These are phyloP conservation scores for Graphilbum sp. DNA, from an alignment of 2,329 filamentous ascomycete species.

Conservation along the genomic window DNA sequence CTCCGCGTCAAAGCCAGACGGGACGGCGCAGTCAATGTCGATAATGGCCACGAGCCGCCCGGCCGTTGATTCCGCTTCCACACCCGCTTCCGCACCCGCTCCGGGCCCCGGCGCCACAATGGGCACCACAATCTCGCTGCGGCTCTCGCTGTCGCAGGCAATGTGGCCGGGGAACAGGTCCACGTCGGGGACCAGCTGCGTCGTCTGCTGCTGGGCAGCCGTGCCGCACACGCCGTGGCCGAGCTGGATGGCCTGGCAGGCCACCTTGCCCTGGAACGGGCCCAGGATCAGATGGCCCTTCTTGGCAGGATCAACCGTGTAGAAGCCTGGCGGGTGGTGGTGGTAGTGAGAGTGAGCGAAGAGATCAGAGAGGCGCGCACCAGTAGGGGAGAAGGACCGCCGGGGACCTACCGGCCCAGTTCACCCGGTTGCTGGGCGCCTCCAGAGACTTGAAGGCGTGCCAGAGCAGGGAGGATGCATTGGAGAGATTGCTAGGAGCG, in stretches of 20 bases:
- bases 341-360: not conserved
- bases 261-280: slow-evolving; percentile 66
- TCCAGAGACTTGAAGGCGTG: slow-evolving; percentile 62
- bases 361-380: not conserved
- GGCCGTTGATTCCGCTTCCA: too few relatives aligned
- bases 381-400: too few relatives aligned
- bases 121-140: slow-evolving; percentile 71
- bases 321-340: slow-evolving; percentile 41
- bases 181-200: slow-evolving; percentile 55
- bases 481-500: slow-evolving; percentile 53
- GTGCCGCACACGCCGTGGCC: slow-evolving; percentile 61
- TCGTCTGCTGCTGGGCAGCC: slow-evolving; percentile 42
- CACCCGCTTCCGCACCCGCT: not conserved
- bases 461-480: slow-evolving; percentile 61
- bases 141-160: slow-evolving; percentile 60
- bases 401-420: slow-evolving; percentile 54
- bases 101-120: slow-evolving; percentile 25
- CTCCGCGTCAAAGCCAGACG: slow-evolving; percentile 50
- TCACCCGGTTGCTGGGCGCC: slow-evolving; percentile 47
- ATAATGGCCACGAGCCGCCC: slow-evolving; percentile 46
- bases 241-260: slow-evolving; percentile 63
- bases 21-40: slow-evolving; percentile 58
- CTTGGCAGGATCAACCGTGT: slow-evolving; percentile 37
- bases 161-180: slow-evolving; percentile 66
- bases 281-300: slow-evolving; percentile 49